Conservation (phyloP, 768 basidiomycete species). For the Hygrocybe coccinea region DNA sequence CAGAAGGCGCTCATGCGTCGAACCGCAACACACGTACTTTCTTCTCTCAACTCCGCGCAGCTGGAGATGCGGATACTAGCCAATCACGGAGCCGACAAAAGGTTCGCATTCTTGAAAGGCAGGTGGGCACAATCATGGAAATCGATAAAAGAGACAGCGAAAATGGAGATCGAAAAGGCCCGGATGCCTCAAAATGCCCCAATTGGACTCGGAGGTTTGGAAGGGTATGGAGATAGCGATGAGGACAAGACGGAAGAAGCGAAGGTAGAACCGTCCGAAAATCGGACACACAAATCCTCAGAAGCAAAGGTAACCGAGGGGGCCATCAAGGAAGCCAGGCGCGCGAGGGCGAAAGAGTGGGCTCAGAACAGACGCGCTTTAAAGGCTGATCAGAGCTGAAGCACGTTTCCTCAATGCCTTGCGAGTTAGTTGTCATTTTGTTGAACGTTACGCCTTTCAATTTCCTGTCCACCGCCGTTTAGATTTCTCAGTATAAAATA, state of each 20-base stretch:
- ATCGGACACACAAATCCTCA: conserved; percentile 21
- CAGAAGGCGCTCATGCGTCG: conserved; percentile 66
- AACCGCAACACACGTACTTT: conserved; percentile 63
- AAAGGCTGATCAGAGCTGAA: neutral
- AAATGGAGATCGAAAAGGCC: conserved; percentile 28
- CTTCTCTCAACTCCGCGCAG: conserved; percentile 73
- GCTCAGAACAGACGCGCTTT: conserved; percentile 41
- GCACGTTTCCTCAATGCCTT: too few species aligned
- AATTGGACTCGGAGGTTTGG: conserved; percentile 46
- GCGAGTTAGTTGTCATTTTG: too few species aligned
- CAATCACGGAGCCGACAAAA: conserved; percentile 71
- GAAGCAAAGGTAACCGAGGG: conserved; percentile 26
- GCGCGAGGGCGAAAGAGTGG: conserved; percentile 57
- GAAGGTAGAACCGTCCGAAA: conserved; percentile 16
- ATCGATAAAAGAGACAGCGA: conserved; percentile 44
- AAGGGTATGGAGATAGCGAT: conserved; percentile 57
- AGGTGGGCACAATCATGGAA: conserved; percentile 68
- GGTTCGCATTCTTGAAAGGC: conserved; percentile 80
- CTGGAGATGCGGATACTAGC: conserved; percentile 87
- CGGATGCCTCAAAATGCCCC: conserved; percentile 4
- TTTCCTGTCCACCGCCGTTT: too few species aligned
- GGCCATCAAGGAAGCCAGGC: conserved; percentile 43
- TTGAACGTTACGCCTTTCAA: too few species aligned
- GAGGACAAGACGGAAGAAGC: conserved; percentile 31
- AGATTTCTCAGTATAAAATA: too few species aligned